Evolutionary conservation across 768 basidiomycete genomes (phyloP), one percentile per base, ranked within the genome.

Genomic region (Lactifluus pinguis): DNA sequence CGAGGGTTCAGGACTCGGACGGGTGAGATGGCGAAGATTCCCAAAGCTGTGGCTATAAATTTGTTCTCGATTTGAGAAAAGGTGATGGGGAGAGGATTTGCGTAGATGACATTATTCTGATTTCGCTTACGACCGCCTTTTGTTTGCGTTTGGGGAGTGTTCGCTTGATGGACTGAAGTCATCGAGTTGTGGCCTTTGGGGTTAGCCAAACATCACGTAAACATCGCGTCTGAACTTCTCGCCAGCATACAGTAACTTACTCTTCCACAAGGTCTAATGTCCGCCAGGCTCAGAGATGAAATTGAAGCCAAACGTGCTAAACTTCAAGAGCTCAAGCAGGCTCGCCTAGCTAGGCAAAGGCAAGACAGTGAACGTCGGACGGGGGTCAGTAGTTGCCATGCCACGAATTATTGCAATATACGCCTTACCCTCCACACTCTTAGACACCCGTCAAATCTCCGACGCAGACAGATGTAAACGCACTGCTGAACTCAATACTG

Each of bases 261-360:
- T 42, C 41, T 42, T 42, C 41, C 17, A 13, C 8, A 8, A 19
- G 19, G 44, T 44, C 48, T 38, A 55, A 82, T 80, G 79, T 84
- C 86, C 56, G 83, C 86, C 67, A 81, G 81, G 73, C 80, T 92
- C 52, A 76, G 90, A 69, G 85, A 85, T 69, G 94, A 97, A 74
- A 89, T 98, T 61, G 92, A 93, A 72, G 89, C 86, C 29, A 98
- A 98, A 75, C 78, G 86, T 63, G 83, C 84, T 11, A 94, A 92
- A 73, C 84, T 98, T 38, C 90, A 84, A 53, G 91, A 92, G 64
- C 78, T 97, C 41, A 79, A 89, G 57, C 82, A 86, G 71, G 87
- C 86, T 6, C 81, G 92, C 49, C 84, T 84, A 39, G 83, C 88
- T 64, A 76, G 87, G 67, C 80, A 85, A 68, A 81, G 76, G 60